Evolutionary conservation across 257 asterid genomes (phyloP).

Genomic region (Dorcoceras hygrometricum): DNA sequence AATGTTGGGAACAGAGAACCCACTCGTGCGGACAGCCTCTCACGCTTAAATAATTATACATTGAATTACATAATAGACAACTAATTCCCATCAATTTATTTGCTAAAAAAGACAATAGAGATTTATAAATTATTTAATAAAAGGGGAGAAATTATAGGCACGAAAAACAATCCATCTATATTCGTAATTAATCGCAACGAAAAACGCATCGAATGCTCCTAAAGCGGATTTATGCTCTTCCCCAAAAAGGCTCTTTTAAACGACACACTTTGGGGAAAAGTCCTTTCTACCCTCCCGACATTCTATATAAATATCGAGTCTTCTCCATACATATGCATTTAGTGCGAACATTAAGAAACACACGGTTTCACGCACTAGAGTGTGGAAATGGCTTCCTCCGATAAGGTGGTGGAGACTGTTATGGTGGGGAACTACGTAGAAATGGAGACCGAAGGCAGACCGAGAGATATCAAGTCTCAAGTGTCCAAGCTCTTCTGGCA

Average conservation of each 20-base stretch:
- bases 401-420: constrained; percentile 64
- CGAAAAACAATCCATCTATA: constrained; percentile 24
- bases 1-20: constrained; percentile 39
- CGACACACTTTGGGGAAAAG: constrained; percentile 1
- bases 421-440: constrained; percentile 71
- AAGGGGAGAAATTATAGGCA: constrained; percentile 18
- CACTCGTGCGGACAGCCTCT: constrained; percentile 57
- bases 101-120: constrained; percentile 27
- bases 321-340: not conserved
- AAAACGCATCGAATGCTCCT: constrained; percentile 24
- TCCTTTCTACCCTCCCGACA: not conserved
- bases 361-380: not conserved
- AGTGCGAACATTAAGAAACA: not conserved
- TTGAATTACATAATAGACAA: constrained; percentile 8
- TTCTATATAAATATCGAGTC: constrained; percentile 21
- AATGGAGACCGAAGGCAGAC: constrained; percentile 69
- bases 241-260: constrained; percentile 43
- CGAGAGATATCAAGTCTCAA: constrained; percentile 42
- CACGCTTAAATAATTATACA: constrained; percentile 48
- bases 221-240: constrained; percentile 32
- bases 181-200: constrained; percentile 21
- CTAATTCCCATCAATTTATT: constrained; percentile 19
- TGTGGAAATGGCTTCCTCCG: constrained; percentile 49
- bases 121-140: constrained; percentile 15
- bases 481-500: constrained; percentile 75